Evolutionary conservation across 73 alveolate species (phyloP), one percentile per base, ranked within the genome.

Genomic region (Paramecium sexaurelia): DNA sequence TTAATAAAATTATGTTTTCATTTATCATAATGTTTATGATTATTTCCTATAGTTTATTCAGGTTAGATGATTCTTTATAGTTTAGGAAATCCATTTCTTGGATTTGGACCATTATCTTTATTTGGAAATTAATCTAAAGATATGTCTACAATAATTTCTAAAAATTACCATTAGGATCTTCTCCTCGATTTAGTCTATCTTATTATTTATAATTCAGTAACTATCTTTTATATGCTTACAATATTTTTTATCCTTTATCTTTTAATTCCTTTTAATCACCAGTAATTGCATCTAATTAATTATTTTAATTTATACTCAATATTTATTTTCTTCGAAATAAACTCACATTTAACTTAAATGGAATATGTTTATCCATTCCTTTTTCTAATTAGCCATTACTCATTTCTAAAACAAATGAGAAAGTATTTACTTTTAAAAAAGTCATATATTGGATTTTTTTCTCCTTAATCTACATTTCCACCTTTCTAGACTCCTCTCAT

Each of bases 401-500:
- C 94, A 88, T 88, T 43, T 88, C 94, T 88, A 33, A 29, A 24
- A 68, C 32, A 36, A 43, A 24, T 88, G n/a, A 22, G n/a, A 41
- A 41, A n/a, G 1, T 69, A 0, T 20, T 85, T 71, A 92, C 94
- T 94, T 91, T 94, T 94, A 75, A 94, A 94, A 92, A 94, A 92
- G 13, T 92, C 92, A 85, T 61, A 94, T 11, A 94, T 94, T 7
- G 95, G 85, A 51, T 87, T 83, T 57, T 94, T 88, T 33, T 85
- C 94, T 19, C 85, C 61, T 40, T 45, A 85, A 17, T 75, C 92
- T 26, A 45, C 94, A 75, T 32, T 75, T 10, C 91, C 95, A 55
- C 95, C 91, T 91, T 93, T 84, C 55, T 91, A 89, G 20, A 92
- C 97, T 22, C 97, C 97, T 85, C 96, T 96, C 92, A 97, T 96